Evolutionary conservation across 1,284 basidiomycete species (phyloP), one percentile per base, ranked within the genome.

Genomic region (Xanthoconium separans): DNA sequence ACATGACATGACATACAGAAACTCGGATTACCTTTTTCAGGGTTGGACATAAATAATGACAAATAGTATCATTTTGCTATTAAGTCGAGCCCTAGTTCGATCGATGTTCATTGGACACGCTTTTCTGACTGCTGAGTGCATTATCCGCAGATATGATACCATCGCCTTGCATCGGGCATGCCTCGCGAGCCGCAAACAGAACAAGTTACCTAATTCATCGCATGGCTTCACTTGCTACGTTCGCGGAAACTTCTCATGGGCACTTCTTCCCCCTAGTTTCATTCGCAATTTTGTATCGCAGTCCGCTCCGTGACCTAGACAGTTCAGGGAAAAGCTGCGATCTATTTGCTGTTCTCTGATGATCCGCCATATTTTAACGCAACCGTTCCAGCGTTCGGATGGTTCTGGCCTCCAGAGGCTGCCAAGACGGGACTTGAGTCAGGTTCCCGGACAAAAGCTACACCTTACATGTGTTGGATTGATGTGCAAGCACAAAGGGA

Each of bases 401-500:
- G 49, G 29, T 20, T n/a, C 69, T 75, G 29, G 27, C 27, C 52
- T 31, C 31, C 51, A 15, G 49, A 39, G 11, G 39, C 48, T 42
- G 29, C 44, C 44, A 24, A 53, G 30, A 41, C 29, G 29, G 7
- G 34, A 34, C 15, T 34, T 46, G 15, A 64, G 41, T 45, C 33
- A 41, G 33, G 11, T 13, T 34, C 39, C 7, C 12, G 5, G 20
- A 27, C 20, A 20, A 44, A 40, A 30, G 27, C 39, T 24, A 7
- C 24, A 34, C 13, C 56, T 57, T 64, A 67, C 72, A 56, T 40
- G 70, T 70, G 34, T 69, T 61, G 22, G 61, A 33, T 30, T 78
- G 70, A 44, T 71, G 70, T 45, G 77, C 72, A 57, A 87, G 87
- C 42, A 77, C 60, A 62, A 87, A 87, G 1, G 83, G 82, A 12